Conservation (phyloP, 306 rosid species). For the Casuarina cunninghamiana region DNA sequence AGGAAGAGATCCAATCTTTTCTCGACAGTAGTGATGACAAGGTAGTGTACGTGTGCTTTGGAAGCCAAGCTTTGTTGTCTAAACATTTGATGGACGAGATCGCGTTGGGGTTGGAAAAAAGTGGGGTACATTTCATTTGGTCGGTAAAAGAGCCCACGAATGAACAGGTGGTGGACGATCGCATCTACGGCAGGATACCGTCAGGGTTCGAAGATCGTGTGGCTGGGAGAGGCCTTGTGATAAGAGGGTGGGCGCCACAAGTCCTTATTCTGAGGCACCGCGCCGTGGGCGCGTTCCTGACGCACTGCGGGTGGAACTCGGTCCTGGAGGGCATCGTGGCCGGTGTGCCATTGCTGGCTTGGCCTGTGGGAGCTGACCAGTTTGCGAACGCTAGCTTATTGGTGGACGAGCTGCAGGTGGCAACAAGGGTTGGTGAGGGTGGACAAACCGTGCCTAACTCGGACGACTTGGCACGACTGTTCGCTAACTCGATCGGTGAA, state of each 20-base stretch:
- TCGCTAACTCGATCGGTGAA: too few species aligned
- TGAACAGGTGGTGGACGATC: neutral
- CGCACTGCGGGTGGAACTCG: constrained; percentile 67
- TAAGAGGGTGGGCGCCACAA: constrained; percentile 60
- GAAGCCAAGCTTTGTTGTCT: constrained; percentile 37
- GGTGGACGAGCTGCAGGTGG: constrained; percentile 39
- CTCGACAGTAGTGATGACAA: constrained; percentile 16
- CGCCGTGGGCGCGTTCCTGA: constrained; percentile 48
- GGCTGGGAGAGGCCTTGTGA: constrained; percentile 19
- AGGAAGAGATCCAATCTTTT: constrained; percentile 27
- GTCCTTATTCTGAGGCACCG: constrained; percentile 37
- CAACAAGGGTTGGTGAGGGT: constrained; percentile 35
- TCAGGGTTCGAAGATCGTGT: constrained; percentile 30
- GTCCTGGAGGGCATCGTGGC: constrained; percentile 38
- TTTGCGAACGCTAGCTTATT: constrained; percentile 39
- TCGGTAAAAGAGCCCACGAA: neutral
- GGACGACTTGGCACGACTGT: too few species aligned
- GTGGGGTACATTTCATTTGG: constrained; percentile 40
- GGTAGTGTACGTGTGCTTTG: constrained; percentile 49
- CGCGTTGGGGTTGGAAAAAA: constrained; percentile 20
- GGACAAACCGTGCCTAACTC: too few species aligned
- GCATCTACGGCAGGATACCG: neutral
- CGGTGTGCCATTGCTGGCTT: constrained; percentile 51
- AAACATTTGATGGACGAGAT: constrained; percentile 32
- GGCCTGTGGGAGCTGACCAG: constrained; percentile 58